Evolutionary conservation across 352 stramenopile genomes (phyloP).

Genomic region (Pythium rishiriense): DNA sequence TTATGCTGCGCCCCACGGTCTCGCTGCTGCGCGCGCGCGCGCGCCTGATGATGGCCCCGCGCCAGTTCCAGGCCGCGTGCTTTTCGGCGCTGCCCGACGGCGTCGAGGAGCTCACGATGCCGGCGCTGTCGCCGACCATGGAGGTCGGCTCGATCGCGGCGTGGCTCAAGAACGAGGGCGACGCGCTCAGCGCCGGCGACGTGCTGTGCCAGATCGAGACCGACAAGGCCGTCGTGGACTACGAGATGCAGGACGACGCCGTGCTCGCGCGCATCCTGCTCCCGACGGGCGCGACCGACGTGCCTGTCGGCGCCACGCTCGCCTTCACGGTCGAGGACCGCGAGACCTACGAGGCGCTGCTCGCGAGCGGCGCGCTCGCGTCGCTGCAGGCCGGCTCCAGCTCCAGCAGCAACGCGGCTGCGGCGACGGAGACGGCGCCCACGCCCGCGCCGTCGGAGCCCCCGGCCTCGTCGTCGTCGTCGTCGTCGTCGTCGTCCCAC

Average conservation of each 20-base stretch:
- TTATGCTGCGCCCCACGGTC: constrained; percentile 15
- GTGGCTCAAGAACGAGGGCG: constrained; percentile 94
- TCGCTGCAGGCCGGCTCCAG: constrained; percentile 36
- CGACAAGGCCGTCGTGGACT: constrained; percentile 99
- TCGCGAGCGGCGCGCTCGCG: constrained; percentile 57
- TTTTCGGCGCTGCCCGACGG: constrained; percentile 73
- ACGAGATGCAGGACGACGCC: constrained; percentile 97
- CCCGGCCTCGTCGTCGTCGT: neutral
- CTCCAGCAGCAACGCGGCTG: neutral
- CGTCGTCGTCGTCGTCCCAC: constrained; percentile 8
- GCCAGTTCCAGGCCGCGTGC: neutral
- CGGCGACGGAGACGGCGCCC: neutral
- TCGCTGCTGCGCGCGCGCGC: constrained; percentile 11
- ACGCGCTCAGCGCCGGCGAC: constrained; percentile 89
- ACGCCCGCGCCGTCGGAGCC: neutral
- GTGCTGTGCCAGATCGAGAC: constrained; percentile 97
- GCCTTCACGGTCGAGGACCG: constrained; percentile 94
- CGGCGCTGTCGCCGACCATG: constrained; percentile 98
- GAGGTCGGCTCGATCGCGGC: constrained; percentile 91
- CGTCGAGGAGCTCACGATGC: constrained; percentile 87
- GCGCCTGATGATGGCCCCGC: neutral
- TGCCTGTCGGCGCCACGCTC: constrained; percentile 92
- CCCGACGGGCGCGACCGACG: constrained; percentile 80
- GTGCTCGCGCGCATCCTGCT: constrained; percentile 95
- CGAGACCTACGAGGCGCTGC: constrained; percentile 67